Evolutionary conservation across 1,284 basidiomycete genomes (phyloP).

Genomic region (Phellinidium pouzarii): DNA sequence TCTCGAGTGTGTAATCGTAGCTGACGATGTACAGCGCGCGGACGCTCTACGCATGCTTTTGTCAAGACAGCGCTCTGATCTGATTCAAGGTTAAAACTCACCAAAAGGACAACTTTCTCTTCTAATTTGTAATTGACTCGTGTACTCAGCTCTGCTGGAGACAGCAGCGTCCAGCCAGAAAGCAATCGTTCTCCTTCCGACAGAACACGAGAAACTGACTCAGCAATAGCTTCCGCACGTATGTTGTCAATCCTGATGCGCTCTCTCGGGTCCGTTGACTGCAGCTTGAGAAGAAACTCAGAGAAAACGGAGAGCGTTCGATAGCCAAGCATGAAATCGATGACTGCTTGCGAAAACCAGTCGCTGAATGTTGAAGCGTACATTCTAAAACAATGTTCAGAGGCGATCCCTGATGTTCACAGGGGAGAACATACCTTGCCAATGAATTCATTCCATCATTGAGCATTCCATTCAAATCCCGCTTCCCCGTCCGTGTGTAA

Average conservation of each 20-base stretch:
- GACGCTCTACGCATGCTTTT: slow-evolving; percentile 38
- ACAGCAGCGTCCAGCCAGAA: slow-evolving; percentile 89
- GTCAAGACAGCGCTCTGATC: slow-evolving; percentile 5
- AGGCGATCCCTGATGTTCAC: neutral
- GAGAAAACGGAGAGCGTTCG: slow-evolving; percentile 82
- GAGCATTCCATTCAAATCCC: slow-evolving; percentile 85
- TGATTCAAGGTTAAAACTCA: slow-evolving; percentile 31
- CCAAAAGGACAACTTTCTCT: slow-evolving; percentile 88
- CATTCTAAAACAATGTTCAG: slow-evolving; percentile 41
- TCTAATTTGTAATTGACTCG: slow-evolving; percentile 76
- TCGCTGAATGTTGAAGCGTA: slow-evolving; percentile 86
- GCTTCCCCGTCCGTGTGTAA: slow-evolving; percentile 74
- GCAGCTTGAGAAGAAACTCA: slow-evolving; percentile 82
- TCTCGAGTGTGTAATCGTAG: slow-evolving; percentile 88
- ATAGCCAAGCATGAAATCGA: slow-evolving; percentile 88
- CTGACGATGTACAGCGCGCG: slow-evolving; percentile 66
- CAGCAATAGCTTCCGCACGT: slow-evolving; percentile 85
- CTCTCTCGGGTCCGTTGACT: slow-evolving; percentile 85
- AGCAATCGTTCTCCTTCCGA: slow-evolving; percentile 75
- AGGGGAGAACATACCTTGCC: slow-evolving; percentile 45
- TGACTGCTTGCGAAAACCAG: slow-evolving; percentile 94
- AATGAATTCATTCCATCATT: slow-evolving; percentile 92
- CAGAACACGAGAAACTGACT: slow-evolving; percentile 74
- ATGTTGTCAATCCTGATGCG: slow-evolving; percentile 83
- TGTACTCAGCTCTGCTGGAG: slow-evolving; percentile 71